Evolutionary conservation across 2,329 filamentous ascomycete genomes (phyloP).

Genomic region (Hymenoscyphus albidus): DNA sequence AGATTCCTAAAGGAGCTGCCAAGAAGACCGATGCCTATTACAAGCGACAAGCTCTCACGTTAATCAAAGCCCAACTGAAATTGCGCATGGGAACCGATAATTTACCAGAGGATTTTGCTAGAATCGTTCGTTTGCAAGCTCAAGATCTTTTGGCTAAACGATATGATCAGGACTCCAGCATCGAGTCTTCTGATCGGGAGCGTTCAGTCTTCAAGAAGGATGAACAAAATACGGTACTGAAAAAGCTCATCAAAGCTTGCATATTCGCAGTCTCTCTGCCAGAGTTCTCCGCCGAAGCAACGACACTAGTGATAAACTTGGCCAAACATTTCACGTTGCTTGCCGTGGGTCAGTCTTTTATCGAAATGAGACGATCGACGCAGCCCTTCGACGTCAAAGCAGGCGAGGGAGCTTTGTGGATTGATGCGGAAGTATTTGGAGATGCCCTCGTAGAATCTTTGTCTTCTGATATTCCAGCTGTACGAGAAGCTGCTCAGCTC

Average conservation of each 20-base stretch:
- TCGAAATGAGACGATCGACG: conserved; percentile 70
- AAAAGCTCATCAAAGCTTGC: conserved; percentile 83
- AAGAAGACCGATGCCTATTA: conserved; percentile 71
- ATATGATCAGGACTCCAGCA: conserved; percentile 64
- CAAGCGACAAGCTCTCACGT: conserved; percentile 86
- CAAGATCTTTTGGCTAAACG: conserved; percentile 77
- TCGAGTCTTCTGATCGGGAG: conserved; percentile 73
- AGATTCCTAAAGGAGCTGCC: conserved; percentile 61
- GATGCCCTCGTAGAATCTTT: conserved; percentile 89
- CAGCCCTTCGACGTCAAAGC: conserved; percentile 80
- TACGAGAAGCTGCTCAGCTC: conserved; percentile 78
- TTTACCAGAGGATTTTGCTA: conserved; percentile 83
- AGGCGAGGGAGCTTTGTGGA: conserved; percentile 80
- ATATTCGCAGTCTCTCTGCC: conserved; percentile 81
- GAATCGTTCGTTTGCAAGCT: conserved; percentile 80
- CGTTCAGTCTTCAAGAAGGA: conserved; percentile 85
- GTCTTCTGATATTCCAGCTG: conserved; percentile 74
- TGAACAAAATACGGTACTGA: conserved; percentile 75
- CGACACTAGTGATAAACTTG: conserved; percentile 71
- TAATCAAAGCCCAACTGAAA: conserved; percentile 87
- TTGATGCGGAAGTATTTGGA: conserved; percentile 82
- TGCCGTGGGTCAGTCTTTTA: conserved; percentile 81
- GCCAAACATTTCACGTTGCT: conserved; percentile 88
- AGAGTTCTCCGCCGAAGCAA: conserved; percentile 73
- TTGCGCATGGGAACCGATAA: conserved; percentile 83